Evolutionary conservation across 108 stramenopile genomes (phyloP).

Genomic region (Stephanodiscus triporus): DNA sequence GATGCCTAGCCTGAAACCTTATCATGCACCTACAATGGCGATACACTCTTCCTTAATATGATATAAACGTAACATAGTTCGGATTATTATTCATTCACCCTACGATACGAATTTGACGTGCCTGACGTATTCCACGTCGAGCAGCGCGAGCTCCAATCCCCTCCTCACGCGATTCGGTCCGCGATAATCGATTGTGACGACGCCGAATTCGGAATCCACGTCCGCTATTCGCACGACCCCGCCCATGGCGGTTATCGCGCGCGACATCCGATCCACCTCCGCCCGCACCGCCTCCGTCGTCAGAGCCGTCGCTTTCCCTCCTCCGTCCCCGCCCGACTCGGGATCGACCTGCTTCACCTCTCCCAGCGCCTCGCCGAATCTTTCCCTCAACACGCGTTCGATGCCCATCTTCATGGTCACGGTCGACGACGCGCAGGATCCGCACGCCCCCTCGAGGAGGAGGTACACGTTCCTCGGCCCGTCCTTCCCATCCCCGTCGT

Average conservation of each 20-base stretch:
- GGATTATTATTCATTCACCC: too few relatives aligned
- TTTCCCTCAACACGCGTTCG: slow-evolving; percentile 92
- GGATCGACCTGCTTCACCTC: slow-evolving; percentile 76
- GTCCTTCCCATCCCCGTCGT: slow-evolving; percentile 37
- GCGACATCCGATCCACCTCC: slow-evolving; percentile 72
- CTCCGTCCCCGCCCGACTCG: slow-evolving; percentile 32
- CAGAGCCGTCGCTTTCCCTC: slow-evolving; percentile 55
- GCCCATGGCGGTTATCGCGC: slow-evolving; percentile 87
- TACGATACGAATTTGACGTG: slow-evolving; percentile 71
- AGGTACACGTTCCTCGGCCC: slow-evolving; percentile 66
- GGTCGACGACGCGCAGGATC: slow-evolving; percentile 85
- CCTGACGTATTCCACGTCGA: slow-evolving; percentile 80
- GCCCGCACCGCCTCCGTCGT: slow-evolving; percentile 64
- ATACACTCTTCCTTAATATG: too few relatives aligned
- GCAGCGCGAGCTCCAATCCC: slow-evolving; percentile 81
- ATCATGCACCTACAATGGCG: too few relatives aligned
- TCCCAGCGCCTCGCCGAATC: slow-evolving; percentile 75
- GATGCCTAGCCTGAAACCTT: too few relatives aligned
- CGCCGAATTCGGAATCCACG: slow-evolving; percentile 69
- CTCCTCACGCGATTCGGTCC: slow-evolving; percentile 77
- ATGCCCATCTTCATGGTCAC: slow-evolving; percentile 99
- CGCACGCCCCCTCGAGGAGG: slow-evolving; percentile 94
- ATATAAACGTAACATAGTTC: too few relatives aligned
- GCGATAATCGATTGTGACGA: slow-evolving; percentile 73
- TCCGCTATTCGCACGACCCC: slow-evolving; percentile 65